Conservation (phyloP, 345 rosid species). For the Pistacia atlantica region DNA sequence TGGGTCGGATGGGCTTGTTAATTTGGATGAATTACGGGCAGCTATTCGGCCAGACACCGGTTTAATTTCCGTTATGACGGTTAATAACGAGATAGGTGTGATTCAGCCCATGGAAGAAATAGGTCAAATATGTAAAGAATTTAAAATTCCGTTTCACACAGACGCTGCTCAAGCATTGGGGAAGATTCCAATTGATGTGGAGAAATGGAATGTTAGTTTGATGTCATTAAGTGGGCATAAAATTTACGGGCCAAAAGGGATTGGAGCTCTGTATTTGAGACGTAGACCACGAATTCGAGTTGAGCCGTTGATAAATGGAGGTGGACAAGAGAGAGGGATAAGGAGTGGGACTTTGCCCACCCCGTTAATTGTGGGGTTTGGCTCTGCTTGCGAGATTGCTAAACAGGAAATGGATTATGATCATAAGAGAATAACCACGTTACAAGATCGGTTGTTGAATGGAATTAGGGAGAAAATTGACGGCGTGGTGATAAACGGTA, state of each 20-base stretch:
- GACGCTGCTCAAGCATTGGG: slow-evolving; percentile 97
- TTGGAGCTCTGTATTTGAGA: slow-evolving; percentile 89
- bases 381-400: slow-evolving; percentile 85
- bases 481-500: slow-evolving; percentile 89
- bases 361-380: slow-evolving; percentile 85
- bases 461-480: slow-evolving; percentile 75
- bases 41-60: slow-evolving; percentile 87
- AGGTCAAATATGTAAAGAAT: slow-evolving; percentile 79
- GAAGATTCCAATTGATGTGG: slow-evolving; percentile 87
- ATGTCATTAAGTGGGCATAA: slow-evolving; percentile 97
- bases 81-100: slow-evolving; percentile 95
- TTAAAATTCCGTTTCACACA: slow-evolving; percentile 79
- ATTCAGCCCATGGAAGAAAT: slow-evolving; percentile 94
- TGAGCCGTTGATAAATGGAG: slow-evolving; percentile 94
- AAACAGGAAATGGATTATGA: slow-evolving; percentile 93
- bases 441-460: slow-evolving; percentile 73
- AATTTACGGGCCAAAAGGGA: slow-evolving; percentile 89
- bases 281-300: slow-evolving; percentile 82
- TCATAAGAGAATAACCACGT: slow-evolving; percentile 54
- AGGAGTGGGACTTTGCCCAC: slow-evolving; percentile 92
- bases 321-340: slow-evolving; percentile 98
- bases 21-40: slow-evolving; percentile 58
- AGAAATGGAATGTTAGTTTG: slow-evolving; percentile 86
- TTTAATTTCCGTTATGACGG: slow-evolving; percentile 88
- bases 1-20: slow-evolving; percentile 66